Percentiles rank a stretch among this genome's conserved stretches.
Evolutionary conservation across 2,329 filamentous ascomycete genomes (phyloP).

Genomic region (Aureobasidium zeae): DNA sequence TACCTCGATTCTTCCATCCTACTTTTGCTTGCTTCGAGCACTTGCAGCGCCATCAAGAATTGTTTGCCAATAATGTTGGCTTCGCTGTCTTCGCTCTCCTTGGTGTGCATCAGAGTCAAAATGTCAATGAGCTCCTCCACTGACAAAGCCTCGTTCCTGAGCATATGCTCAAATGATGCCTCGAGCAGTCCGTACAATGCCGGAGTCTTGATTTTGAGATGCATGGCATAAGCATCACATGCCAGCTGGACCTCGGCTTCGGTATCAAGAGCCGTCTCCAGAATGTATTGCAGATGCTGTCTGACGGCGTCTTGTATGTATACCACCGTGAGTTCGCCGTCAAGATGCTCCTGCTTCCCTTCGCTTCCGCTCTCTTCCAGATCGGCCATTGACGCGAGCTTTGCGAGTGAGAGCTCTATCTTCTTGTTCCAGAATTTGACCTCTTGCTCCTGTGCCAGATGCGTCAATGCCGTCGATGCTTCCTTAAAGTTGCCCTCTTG

Average conservation of each 20-base stretch:
- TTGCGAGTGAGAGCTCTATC: slow-evolving; percentile 81
- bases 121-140: slow-evolving; percentile 57
- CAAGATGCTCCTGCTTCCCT: slow-evolving; percentile 9
- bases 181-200: slow-evolving; percentile 64
- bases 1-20: slow-evolving; percentile 45
- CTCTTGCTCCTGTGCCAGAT: slow-evolving; percentile 62
- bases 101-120: slow-evolving; percentile 66
- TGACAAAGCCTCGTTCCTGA: slow-evolving; percentile 60
- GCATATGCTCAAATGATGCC: slow-evolving; percentile 57
- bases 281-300: slow-evolving; percentile 56
- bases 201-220: slow-evolving; percentile 41
- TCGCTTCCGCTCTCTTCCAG: slow-evolving; percentile 28
- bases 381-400: slow-evolving; percentile 62
- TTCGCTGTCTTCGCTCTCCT: slow-evolving; percentile 31
- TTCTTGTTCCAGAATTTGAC: slow-evolving; percentile 85
- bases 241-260: slow-evolving; percentile 68
- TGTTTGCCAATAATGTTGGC: slow-evolving; percentile 50
- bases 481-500: slow-evolving; percentile 64
- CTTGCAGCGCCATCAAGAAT: slow-evolving; percentile 65
- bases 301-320: slow-evolving; percentile 73
- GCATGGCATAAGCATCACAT: slow-evolving; percentile 16
- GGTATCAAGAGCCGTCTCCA: slow-evolving; percentile 66
- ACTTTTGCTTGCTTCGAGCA: slow-evolving; percentile 45
- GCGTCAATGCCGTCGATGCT: slow-evolving; percentile 61
- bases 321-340: slow-evolving; percentile 58